These are phyloP conservation scores for Phytophthora constricta DNA, from an alignment of 352 stramenopile genomes.

Conservation along the genomic window DNA sequence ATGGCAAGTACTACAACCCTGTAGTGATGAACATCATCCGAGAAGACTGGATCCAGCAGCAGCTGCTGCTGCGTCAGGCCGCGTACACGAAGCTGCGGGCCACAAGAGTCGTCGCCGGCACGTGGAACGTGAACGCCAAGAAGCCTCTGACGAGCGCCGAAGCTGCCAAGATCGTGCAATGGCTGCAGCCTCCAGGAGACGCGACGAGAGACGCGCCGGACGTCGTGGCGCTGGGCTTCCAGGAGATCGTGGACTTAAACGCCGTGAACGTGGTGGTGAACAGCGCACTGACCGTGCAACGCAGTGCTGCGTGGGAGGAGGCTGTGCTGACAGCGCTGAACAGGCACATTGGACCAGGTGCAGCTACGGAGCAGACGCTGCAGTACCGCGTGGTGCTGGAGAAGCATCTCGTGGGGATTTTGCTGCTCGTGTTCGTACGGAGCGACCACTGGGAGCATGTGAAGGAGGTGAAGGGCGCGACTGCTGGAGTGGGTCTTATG, in stretches of 20 bases:
- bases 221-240: slow-evolving; percentile 88
- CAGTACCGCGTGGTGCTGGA: slow-evolving; percentile 84
- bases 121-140: slow-evolving; percentile 99
- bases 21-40: slow-evolving; percentile 87
- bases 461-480: slow-evolving; percentile 90
- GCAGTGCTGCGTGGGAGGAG: slow-evolving; percentile 92
- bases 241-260: slow-evolving; percentile 99
- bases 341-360: slow-evolving; percentile 41
- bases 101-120: slow-evolving; percentile 83
- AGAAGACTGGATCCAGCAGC: slow-evolving; percentile 89
- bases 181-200: slow-evolving; percentile 51
- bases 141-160: slow-evolving; percentile 86
- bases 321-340: slow-evolving; percentile 92
- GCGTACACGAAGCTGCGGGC: slow-evolving; percentile 74
- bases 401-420: slow-evolving; percentile 97
- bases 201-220: slow-evolving; percentile 43
- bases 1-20: slow-evolving; percentile 81
- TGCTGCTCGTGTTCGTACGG: slow-evolving; percentile 97
- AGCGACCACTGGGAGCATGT: slow-evolving; percentile 72
- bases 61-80: slow-evolving; percentile 62
- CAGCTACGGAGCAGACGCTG: slow-evolving; percentile 17
- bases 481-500: slow-evolving; percentile 97
- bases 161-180: slow-evolving; percentile 66
- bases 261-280: slow-evolving; percentile 99
- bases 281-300: slow-evolving; percentile 91